Evolutionary conservation across 2,329 filamentous ascomycete genomes (phyloP), one percentile per base, ranked within the genome.

Genomic region (Cercospora sojina): DNA sequence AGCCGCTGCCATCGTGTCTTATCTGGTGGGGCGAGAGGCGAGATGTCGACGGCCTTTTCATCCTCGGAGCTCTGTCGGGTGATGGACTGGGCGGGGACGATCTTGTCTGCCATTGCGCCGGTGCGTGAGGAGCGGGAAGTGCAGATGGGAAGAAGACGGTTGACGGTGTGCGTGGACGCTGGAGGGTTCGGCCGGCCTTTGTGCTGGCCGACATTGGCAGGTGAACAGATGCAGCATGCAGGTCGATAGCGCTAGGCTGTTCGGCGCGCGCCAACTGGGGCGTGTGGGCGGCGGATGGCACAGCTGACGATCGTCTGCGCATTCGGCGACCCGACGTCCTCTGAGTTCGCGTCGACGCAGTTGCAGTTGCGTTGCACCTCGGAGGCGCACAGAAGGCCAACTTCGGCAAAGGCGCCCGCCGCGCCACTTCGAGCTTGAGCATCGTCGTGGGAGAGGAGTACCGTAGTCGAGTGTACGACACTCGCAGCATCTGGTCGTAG

Each of bases 1-100:
- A 85, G 80, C 57, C 86, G 82, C 69, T 86, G 81, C 85, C 76
- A 78, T 29, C 63, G 60, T 1, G 70, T 66, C 64, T 76, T 77
- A 25, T 58, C 31, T 55, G 47, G 55, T 13, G 49, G 57, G 35
- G 57, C 65, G 20, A 64, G 55, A 9, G 66, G 55, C 25, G 66
- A 64, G 8, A 68, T 51, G 41, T 61, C 57, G 57, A 18, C 38
- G 43, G 32, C 27, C 49, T 53, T 43, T 12, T 62, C 25, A 43
- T 61, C 61, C 8, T 57, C 57, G 16, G 61, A 49, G 20, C 41
- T 56, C 18, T 60, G 58, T 9, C 49, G 35, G 29, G 61, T 29
- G 51, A 66, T 62, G 29, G 56, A 56, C 49, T 66, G 59, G 16
- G 51, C 20, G 5, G 57, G 47, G 9, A 35, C 57, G 20, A 27